A percentile compares a stretch with the other conserved stretches of the same genome.
Conservation (phyloP, 352 stramenopile species). For the Pythium dissimile region DNA sequence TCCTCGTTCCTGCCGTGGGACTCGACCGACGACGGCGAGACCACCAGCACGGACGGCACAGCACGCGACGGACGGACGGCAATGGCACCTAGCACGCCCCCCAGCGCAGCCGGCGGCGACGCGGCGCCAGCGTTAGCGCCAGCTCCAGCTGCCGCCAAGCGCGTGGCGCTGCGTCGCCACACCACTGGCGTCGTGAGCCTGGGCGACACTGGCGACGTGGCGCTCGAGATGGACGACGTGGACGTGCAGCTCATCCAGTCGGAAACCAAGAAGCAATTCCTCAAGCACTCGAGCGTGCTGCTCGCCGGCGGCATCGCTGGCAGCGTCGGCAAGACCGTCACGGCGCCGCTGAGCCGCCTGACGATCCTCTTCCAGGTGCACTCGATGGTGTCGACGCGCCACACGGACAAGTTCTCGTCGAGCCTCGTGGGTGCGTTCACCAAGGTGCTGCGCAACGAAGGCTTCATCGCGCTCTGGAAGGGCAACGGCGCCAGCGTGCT, state of each 20-base stretch:
- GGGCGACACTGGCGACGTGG: conserved; percentile 70
- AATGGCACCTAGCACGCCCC: not conserved
- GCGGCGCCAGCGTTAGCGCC: not conserved
- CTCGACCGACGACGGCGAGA: no score
- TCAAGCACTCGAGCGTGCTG: conserved; percentile 76
- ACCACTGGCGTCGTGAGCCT: conserved; percentile 82
- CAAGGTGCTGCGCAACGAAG: conserved; percentile 93
- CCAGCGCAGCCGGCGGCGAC: not conserved
- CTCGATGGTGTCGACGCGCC: conserved; percentile 90
- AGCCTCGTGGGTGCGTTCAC: conserved; percentile 73
- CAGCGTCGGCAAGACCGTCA: conserved; percentile 94
- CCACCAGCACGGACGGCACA: not conserved
- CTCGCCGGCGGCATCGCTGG: conserved; percentile 92
- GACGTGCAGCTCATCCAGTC: conserved; percentile 71
- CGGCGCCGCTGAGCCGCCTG: conserved; percentile 91
- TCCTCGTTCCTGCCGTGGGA: no score
- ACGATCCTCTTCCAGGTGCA: conserved; percentile 97
- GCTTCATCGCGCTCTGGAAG: conserved; percentile 92
- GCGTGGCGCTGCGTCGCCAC: conserved; percentile 63
- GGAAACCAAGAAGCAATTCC: conserved; percentile 64
- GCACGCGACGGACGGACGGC: not conserved
- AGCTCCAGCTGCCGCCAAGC: conserved; percentile 6
- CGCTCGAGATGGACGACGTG: conserved; percentile 77
- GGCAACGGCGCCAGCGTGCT: conserved; percentile 95
- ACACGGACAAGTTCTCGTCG: conserved; percentile 81